Percentiles rank a stretch among this genome's conserved stretches.
Evolutionary conservation across 148 eudicot species (phyloP).

Genomic region (Heliosperma pusillum): DNA sequence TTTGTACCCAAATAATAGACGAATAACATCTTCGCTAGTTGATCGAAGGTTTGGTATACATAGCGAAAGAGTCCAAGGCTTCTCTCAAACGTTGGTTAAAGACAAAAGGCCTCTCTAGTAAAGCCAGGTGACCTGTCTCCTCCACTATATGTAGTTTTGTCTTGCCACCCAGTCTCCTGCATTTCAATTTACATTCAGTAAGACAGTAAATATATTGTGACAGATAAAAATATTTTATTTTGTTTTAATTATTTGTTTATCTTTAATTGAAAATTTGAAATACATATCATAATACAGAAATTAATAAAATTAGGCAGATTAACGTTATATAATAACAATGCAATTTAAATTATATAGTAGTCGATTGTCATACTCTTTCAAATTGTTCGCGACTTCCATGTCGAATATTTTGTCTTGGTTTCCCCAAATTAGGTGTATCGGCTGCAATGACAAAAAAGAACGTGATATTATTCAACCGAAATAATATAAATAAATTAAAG

Average conservation of each 20-base stretch:
- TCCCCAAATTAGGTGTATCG: conserved; percentile 47
- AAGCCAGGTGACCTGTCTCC: conserved; percentile 38
- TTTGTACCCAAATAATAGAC: too few species aligned
- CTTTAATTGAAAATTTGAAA: not conserved
- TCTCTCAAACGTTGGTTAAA: conserved; percentile 28
- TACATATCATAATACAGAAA: not conserved
- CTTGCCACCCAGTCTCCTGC: conserved; percentile 32
- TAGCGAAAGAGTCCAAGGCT: conserved; percentile 24
- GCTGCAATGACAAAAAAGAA: conserved; percentile 21
- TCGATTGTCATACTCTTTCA: conserved; percentile 39
- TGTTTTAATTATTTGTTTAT: not conserved
- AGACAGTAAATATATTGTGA: too few species aligned
- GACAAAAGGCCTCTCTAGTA: conserved; percentile 36
- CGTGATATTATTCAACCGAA: not conserved
- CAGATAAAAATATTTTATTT: too few species aligned
- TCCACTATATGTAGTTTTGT: conserved; percentile 25
- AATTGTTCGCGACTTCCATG: conserved; percentile 32
- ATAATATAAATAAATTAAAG: too few species aligned
- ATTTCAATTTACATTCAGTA: not conserved
- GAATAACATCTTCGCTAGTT: too few species aligned
- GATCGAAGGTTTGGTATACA: not conserved
- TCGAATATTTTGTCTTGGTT: conserved; percentile 43
- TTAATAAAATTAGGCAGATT: not conserved
- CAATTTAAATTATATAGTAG: not conserved
- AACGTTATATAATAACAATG: not conserved